Evolutionary conservation across 1,284 basidiomycete genomes (phyloP), one percentile per base, ranked within the genome.

Genomic region (Ceratobasidium sp.): DNA sequence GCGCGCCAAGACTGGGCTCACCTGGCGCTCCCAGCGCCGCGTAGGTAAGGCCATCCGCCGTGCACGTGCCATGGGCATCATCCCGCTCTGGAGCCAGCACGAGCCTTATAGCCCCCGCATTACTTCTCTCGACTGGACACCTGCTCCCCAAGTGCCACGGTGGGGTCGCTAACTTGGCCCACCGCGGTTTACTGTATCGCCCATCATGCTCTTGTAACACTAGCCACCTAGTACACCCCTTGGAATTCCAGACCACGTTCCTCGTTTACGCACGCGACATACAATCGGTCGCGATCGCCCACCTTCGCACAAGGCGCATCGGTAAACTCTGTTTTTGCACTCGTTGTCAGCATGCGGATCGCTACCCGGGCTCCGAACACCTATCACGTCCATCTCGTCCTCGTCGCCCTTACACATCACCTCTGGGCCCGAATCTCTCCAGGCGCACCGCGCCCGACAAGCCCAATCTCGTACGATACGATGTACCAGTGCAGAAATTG

Each of bases 31-130:
- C 77, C 96, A 98, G 82, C 86, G 95, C 56, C 85, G 86, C 76
- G 80, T 98, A 3, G 93, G 90, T 59, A 96, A 96, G 83, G 93
- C 96, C 48, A 92, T 98, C 75, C 89, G 94, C 74, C 86, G 97
- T 74, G 94, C 97, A 69, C 93, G 94, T 82, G 93, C 92, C 85
- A 96, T 98, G 92, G 96, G 96, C 59, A 81, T 96, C 75, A 88
- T 98, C 76, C 92, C 94, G n/a, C 68, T 71, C 43, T 71, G 68
- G 68, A 71, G 49, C 68, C 24, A 43, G 24, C 68, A 39, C 37
- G 51, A 69, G 9, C 49, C 27, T 11, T 24, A 29, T 14, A 31
- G 31, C 63, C 22, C 41, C 34, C 37, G 34, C 16, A n/a, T 16
- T 39, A 39, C 5, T 9, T 39, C 37, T 39, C 58, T 24, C 11